Conservation (phyloP, 306 rosid genomes). For the Sphenostylis stenocarpa region DNA sequence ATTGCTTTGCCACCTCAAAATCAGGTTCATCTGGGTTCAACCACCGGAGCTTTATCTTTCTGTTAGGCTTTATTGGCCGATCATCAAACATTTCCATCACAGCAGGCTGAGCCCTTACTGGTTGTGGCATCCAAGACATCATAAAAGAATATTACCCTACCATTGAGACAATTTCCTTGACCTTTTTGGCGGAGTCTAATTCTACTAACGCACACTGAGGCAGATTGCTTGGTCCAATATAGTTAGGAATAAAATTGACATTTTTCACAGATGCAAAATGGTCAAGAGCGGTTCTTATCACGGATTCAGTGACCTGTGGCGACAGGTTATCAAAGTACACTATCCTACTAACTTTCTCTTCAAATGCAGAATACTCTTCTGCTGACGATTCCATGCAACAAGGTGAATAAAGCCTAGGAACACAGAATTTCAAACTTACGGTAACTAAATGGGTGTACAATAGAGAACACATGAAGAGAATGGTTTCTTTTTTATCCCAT, state of each 20-base stretch:
- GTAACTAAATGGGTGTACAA: too few species aligned
- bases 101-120: constrained; percentile 62
- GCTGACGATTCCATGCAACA: constrained; percentile 50
- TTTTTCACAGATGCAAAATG: constrained; percentile 69
- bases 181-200: constrained; percentile 58
- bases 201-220: constrained; percentile 64
- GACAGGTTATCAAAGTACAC: constrained; percentile 76
- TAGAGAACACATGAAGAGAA: too few species aligned
- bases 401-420: too few species aligned
- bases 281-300: constrained; percentile 60
- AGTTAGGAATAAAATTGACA: constrained; percentile 68
- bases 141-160: constrained; percentile 57
- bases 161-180: constrained; percentile 40
- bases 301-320: constrained; percentile 70
- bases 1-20: constrained; percentile 50
- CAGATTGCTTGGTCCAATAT: constrained; percentile 46
- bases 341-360: constrained; percentile 63
- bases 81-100: constrained; percentile 71
- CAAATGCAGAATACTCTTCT: constrained; percentile 58
- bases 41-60: constrained; percentile 52
- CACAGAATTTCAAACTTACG: too few species aligned
- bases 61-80: constrained; percentile 58
- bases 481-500: too few species aligned
- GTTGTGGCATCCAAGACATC: constrained; percentile 91
- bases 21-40: constrained; percentile 64